A percentile compares a stretch with the other conserved stretches of the same genome.
Evolutionary conservation across 2,329 filamentous ascomycete species (phyloP).

Genomic region (Hypoxylon rubiginosum): DNA sequence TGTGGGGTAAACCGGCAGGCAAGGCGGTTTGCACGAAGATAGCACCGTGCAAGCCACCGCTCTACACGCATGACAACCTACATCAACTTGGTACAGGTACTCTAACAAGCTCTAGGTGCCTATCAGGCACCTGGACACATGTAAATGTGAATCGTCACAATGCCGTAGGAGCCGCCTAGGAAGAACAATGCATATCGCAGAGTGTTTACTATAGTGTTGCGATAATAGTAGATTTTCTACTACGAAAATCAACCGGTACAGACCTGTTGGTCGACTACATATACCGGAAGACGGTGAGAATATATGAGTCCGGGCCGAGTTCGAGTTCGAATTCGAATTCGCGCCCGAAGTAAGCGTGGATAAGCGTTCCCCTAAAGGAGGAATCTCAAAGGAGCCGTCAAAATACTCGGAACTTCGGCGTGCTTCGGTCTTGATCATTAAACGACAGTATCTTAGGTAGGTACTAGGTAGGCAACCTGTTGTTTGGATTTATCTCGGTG

Average conservation of each 20-base stretch:
- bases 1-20: no score
- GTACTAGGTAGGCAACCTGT: no score
- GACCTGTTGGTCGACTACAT: neutral
- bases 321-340: neutral
- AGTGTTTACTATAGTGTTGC: neutral
- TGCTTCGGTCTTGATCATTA: conserved; percentile 1
- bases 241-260: conserved; percentile 3
- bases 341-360: neutral
- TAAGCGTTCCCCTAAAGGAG: conserved; percentile 3
- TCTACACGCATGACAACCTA: neutral
- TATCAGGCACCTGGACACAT: neutral
- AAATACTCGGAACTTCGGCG: conserved; percentile 4
- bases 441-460: neutral
- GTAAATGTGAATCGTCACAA: no score
- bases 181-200: neutral
- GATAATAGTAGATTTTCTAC: neutral
- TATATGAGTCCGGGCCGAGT: neutral
- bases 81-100: no score
- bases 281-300: neutral
- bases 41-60: neutral
- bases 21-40: neutral
- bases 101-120: neutral
- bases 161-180: neutral
- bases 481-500: conserved; percentile 23
- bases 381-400: neutral